These are phyloP conservation scores for Puccinia hordei DNA, from an alignment of 1,284 basidiomycete genomes.

Conservation along the genomic window DNA sequence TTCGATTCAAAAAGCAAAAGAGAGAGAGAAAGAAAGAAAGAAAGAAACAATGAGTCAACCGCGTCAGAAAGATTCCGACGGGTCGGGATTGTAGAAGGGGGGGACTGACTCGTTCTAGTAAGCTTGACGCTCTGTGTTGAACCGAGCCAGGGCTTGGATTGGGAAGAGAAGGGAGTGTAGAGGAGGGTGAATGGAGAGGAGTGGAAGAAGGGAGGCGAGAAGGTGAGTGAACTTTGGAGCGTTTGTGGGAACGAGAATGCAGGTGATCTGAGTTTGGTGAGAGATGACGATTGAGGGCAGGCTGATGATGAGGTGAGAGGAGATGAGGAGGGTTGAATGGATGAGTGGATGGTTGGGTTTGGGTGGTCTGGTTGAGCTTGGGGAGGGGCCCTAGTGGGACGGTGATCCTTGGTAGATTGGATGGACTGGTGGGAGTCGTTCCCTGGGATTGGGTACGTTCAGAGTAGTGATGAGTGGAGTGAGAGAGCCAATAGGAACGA, in stretches of 20 bases:
- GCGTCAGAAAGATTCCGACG: too few relatives aligned
- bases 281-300: not conserved
- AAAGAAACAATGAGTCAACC: too few relatives aligned
- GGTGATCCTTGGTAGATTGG: not conserved
- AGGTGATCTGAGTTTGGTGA: not conserved
- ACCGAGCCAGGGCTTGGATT: not conserved
- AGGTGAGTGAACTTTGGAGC: not conserved
- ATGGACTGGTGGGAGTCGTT: not conserved
- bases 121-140: constrained; percentile 10
- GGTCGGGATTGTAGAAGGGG: too few relatives aligned
- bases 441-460: not conserved
- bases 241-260: not conserved
- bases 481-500: not conserved
- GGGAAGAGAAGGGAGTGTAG: not conserved
- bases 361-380: not conserved
- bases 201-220: not conserved
- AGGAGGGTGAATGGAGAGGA: not conserved
- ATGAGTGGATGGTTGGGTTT: not conserved
- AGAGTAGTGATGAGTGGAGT: not conserved
- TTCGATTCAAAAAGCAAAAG: too few relatives aligned
- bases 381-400: not conserved
- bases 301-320: not conserved
- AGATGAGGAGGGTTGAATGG: not conserved
- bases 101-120: constrained; percentile 35
- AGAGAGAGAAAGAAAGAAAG: too few relatives aligned